phyloP scores from a whole-genome alignment of 129 eudicot species.

The Smallanthus sonchifolius region DNA sequence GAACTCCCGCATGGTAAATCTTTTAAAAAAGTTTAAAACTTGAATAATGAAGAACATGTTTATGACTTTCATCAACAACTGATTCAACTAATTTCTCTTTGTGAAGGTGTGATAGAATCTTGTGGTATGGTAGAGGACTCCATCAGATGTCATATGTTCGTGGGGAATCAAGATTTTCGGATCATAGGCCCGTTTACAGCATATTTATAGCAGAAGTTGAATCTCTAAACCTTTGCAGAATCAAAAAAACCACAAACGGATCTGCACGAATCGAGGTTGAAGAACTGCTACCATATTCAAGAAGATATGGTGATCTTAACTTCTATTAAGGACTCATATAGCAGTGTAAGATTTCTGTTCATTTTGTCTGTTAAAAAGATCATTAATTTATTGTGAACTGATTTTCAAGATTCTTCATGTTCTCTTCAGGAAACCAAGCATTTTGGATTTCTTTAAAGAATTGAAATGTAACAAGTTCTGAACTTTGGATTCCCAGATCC shows the following conservation, averaged over 20 bases:
- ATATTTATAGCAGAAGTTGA: slow-evolving; percentile 40
- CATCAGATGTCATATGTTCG: slow-evolving; percentile 72
- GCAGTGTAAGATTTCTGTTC: slow-evolving; percentile 17
- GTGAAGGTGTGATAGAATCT: slow-evolving; percentile 89
- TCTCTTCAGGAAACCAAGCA: slow-evolving; percentile 10
- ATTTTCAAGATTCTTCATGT: slow-evolving; percentile 16
- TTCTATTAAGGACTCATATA: slow-evolving; percentile 25
- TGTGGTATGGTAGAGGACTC: slow-evolving; percentile 83
- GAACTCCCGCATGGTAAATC: slow-evolving; percentile 96
- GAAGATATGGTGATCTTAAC: slow-evolving; percentile 43
- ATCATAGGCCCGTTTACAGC: slow-evolving; percentile 40
- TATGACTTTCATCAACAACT: background rate
- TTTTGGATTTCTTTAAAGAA: slow-evolving; percentile 9
- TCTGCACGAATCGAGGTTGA: slow-evolving; percentile 73
- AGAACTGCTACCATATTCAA: slow-evolving; percentile 66
- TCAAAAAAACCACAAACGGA: slow-evolving; percentile 20
- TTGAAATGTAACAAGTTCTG: slow-evolving; percentile 4
- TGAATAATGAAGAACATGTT: background rate
- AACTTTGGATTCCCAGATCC: background rate
- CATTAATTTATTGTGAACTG: background rate
- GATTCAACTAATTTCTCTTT: slow-evolving; percentile 1
- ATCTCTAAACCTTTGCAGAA: slow-evolving; percentile 25
- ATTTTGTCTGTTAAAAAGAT: background rate
- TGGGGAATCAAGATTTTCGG: slow-evolving; percentile 41
- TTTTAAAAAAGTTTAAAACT: background rate